Percentiles rank a stretch among this genome's conserved stretches.
Conservation (phyloP, 805 yeast genomes). For the Alloascoidea africana region DNA sequence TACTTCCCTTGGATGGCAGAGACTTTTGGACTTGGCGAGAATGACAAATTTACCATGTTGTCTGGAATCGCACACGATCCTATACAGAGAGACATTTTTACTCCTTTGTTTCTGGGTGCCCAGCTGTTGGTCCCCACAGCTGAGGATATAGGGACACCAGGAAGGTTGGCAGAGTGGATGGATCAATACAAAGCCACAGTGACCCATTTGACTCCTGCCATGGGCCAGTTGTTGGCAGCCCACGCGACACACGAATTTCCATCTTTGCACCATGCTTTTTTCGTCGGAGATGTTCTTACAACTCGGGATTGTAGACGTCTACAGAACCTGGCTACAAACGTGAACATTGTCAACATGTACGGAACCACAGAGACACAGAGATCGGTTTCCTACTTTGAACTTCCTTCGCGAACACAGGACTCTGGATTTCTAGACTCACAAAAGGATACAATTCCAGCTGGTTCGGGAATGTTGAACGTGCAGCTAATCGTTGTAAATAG, state of each 20-base stretch:
- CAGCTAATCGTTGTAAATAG: constrained; percentile 90
- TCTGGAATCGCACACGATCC: constrained; percentile 99
- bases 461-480: constrained; percentile 92
- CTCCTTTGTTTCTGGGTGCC: constrained; percentile 94
- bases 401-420: constrained; percentile 55
- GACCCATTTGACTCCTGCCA: constrained; percentile 96
- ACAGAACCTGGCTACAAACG: constrained; percentile 85
- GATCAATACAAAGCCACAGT: constrained; percentile 79
- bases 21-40: constrained; percentile 58
- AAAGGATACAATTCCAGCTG: constrained; percentile 97
- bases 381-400: constrained; percentile 90
- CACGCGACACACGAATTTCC: constrained; percentile 87
- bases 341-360: constrained; percentile 89
- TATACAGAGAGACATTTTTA: constrained; percentile 96
- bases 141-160: constrained; percentile 98
- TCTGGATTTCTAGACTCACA: constrained; percentile 63
- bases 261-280: constrained; percentile 84
- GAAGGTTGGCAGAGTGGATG: constrained; percentile 97
- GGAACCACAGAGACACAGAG: constrained; percentile 99
- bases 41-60: constrained; percentile 91
- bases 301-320: constrained; percentile 92
- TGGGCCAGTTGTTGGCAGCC: constrained; percentile 95
- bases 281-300: constrained; percentile 94
- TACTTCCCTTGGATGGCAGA: constrained; percentile 98
- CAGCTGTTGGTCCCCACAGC: constrained; percentile 84